Conservation (phyloP, 2,329 filamentous ascomycete species). For the Trichoderma atrobrunneum region DNA sequence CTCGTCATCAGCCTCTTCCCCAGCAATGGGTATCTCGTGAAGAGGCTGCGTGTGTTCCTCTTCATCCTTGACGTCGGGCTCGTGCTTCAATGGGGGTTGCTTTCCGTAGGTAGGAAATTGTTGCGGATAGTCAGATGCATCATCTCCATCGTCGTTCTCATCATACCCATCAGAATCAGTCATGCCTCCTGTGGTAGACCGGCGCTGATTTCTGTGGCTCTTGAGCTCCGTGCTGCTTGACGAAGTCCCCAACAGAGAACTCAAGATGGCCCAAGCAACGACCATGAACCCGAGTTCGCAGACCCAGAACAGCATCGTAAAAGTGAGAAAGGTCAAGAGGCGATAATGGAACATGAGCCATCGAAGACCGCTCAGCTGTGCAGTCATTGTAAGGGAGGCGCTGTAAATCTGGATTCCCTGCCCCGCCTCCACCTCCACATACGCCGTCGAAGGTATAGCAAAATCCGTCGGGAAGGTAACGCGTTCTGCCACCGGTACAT, state of each 20-base stretch:
- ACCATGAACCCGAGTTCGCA: conserved; percentile 67
- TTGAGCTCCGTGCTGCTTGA: conserved; percentile 17
- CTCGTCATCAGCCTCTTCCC: conserved; percentile 49
- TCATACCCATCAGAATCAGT: conserved; percentile 23
- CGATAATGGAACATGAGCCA: conserved; percentile 88
- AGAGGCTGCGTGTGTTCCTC: conserved; percentile 26
- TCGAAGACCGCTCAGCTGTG: conserved; percentile 70
- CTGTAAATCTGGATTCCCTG: conserved; percentile 74
- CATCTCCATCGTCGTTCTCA: conserved; percentile 30
- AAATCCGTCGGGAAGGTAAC: conserved; percentile 56
- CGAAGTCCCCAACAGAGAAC: conserved; percentile 32
- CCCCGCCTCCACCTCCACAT: conserved; percentile 66
- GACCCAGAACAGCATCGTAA: conserved; percentile 72
- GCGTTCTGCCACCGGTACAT: conserved; percentile 69
- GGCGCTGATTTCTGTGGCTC: conserved; percentile 18
- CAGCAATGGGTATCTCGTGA: conserved; percentile 35
- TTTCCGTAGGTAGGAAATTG: conserved; percentile 44
- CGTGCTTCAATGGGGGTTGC: conserved; percentile 42
- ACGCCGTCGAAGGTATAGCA: conserved; percentile 45
- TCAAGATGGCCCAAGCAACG: conserved; percentile 61
- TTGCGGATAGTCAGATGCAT: conserved; percentile 42
- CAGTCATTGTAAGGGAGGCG: conserved; percentile 65
- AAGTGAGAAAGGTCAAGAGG: conserved; percentile 63
- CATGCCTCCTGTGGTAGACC: neutral
- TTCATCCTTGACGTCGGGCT: conserved; percentile 39